Evolutionary conservation across 2,329 filamentous ascomycete genomes (phyloP), one percentile per base, ranked within the genome.

Genomic region (Colletotrichum siamense): DNA sequence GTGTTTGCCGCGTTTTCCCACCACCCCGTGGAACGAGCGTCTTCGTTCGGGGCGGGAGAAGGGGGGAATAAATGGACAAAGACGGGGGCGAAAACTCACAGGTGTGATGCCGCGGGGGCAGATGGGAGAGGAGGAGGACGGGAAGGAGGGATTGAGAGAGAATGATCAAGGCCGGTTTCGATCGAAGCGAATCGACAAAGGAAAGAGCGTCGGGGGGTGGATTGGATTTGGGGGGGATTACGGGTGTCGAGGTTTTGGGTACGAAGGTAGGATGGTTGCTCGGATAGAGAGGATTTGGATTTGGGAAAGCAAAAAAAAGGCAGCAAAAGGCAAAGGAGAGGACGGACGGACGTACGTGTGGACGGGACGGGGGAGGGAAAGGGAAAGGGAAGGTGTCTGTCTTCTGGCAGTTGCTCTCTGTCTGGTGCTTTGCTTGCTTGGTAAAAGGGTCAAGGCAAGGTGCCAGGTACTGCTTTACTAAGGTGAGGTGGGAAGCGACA

Each of bases 101-200:
- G 70, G 32, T 49, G 61, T 26, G 62, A 77, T 73, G 67, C 52
- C 36, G 71, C 64, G 55, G 66, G 70, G 69, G 74, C 55, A 69
- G 67, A 62, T 61, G 34, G 66, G 34, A n/a, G 55, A 66, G 62
- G 61, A 66, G 62, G 39, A 66, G 30, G 39, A 57, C 32, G 39
- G 24, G 52, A 57, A 34, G 59, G 28, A 34, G 18, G 26, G 39
- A 73, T 67, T 49, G 57, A 74, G 66, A 75, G 61, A 71, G 57
- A 77, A 30, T 44, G 66, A 77, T 61, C 52, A 66, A 74, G 67
- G 75, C 71, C 72, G 66, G 75, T 75, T 74, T 77, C 75, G 74
- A 77, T 77, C 74, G 74, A 77, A 76, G 74, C 76, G 55, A 77
- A 73, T 75, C 77, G 77, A 78, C 77, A 77, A 78, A 78, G 77